Evolutionary conservation across 768 basidiomycete genomes (phyloP).

Genomic region (Suillus bovinus): DNA sequence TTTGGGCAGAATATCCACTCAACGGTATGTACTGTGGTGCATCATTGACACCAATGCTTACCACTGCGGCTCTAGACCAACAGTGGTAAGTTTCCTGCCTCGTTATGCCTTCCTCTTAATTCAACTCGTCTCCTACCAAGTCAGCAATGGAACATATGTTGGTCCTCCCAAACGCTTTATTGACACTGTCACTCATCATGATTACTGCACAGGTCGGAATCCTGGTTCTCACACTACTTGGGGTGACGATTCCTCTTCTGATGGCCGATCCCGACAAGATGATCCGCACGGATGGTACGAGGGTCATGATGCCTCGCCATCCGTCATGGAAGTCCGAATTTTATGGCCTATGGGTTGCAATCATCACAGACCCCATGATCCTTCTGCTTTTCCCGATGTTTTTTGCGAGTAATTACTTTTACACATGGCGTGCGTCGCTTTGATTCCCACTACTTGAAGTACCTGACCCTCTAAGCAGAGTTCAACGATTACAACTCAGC

Average conservation of each 20-base stretch:
- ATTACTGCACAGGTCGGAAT: slow-evolving; percentile 37
- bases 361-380: slow-evolving; percentile 70
- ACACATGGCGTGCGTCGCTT: slow-evolving; percentile 64
- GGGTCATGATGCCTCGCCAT: slow-evolving; percentile 59
- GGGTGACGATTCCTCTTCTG: slow-evolving; percentile 60
- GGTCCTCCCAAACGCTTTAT: slow-evolving; percentile 24
- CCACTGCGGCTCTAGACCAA: slow-evolving; percentile 18
- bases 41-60: neutral
- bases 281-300: slow-evolving; percentile 72
- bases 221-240: slow-evolving; percentile 65
- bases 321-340: slow-evolving; percentile 78
- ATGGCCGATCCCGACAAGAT: slow-evolving; percentile 75
- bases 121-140: slow-evolving; percentile 29
- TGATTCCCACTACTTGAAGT: neutral
- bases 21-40: slow-evolving; percentile 40
- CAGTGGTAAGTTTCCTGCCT: slow-evolving; percentile 22
- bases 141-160: slow-evolving; percentile 74
- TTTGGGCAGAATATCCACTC: slow-evolving; percentile 69
- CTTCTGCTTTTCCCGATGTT: slow-evolving; percentile 82
- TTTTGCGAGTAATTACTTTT: slow-evolving; percentile 80
- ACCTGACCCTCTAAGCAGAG: slow-evolving; percentile 39
- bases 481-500: slow-evolving; percentile 79
- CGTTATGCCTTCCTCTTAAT: neutral
- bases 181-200: slow-evolving; percentile 45
- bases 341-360: slow-evolving; percentile 60